Conservation (phyloP, 208 protist species). For the Leptomonas seymouri region DNA sequence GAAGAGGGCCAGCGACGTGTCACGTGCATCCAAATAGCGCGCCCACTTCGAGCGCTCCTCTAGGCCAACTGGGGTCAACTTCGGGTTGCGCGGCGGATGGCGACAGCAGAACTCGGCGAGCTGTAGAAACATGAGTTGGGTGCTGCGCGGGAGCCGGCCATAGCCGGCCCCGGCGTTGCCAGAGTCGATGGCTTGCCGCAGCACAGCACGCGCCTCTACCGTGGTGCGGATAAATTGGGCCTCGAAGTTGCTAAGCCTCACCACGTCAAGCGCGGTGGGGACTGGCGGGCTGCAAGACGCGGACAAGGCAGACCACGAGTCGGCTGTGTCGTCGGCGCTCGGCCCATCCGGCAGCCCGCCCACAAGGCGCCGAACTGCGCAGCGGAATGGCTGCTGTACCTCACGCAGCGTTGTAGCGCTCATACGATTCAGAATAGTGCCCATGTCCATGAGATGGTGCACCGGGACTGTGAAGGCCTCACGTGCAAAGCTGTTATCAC, state of each 20-base stretch:
- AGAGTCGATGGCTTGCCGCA: slow-evolving; percentile 48
- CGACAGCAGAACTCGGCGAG: slow-evolving; percentile 71
- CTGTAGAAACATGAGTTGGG: slow-evolving; percentile 63
- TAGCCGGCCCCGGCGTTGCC: slow-evolving; percentile 36
- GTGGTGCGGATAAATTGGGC: slow-evolving; percentile 59
- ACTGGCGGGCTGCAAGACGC: slow-evolving; percentile 27
- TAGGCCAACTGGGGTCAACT: slow-evolving; percentile 69
- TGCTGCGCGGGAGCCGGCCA: slow-evolving; percentile 38
- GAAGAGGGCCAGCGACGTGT: slow-evolving; percentile 86
- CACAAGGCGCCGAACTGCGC: slow-evolving; percentile 37
- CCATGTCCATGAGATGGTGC: slow-evolving; percentile 73
- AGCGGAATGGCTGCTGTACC: slow-evolving; percentile 41
- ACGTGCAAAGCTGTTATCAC: background rate
- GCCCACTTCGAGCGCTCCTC: slow-evolving; percentile 82
- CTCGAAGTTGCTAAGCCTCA: slow-evolving; percentile 49
- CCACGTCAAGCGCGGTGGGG: slow-evolving; percentile 46
- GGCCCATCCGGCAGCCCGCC: slow-evolving; percentile 17
- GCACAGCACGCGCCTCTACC: slow-evolving; percentile 63
- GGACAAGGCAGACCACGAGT: background rate
- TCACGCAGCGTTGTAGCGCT: slow-evolving; percentile 41
- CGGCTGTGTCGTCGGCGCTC: background rate
- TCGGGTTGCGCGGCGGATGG: slow-evolving; percentile 77
- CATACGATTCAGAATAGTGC: slow-evolving; percentile 50
- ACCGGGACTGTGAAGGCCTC: slow-evolving; percentile 41
- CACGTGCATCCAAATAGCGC: slow-evolving; percentile 82